These are phyloP conservation scores for Capsella bursapastoris DNA, from an alignment of 345 rosid genomes.

Conservation along the genomic window DNA sequence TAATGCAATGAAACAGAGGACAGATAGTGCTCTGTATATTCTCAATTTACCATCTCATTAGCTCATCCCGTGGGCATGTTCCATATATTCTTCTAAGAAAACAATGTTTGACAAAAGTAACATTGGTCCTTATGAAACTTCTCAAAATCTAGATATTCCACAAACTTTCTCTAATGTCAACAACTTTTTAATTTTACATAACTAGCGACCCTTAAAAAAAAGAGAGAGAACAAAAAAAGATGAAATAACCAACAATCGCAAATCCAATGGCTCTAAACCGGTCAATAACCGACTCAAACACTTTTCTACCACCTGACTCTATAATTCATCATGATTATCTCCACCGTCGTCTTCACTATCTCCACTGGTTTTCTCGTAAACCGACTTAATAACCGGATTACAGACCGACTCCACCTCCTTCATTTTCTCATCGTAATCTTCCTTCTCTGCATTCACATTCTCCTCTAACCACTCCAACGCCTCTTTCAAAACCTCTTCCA, in stretches of 20 bases:
- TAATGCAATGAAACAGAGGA: constrained; percentile 1
- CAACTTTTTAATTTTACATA: not conserved
- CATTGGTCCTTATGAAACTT: not conserved
- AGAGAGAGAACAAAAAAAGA: not conserved
- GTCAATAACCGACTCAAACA: constrained; percentile 13
- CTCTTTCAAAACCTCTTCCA: constrained; percentile 51
- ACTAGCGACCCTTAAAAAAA: not conserved
- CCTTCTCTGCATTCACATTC: constrained; percentile 57
- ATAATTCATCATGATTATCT: constrained; percentile 56
- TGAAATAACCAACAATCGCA: not conserved
- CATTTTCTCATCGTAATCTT: constrained; percentile 61
- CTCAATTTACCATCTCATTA: not conserved
- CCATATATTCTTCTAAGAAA: not conserved
- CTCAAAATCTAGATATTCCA: too few relatives aligned
- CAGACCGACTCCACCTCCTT: constrained; percentile 63
- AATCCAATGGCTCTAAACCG: constrained; percentile 1
- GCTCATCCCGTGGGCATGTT: not conserved
- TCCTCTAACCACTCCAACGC: constrained; percentile 65
- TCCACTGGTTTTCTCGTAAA: constrained; percentile 50
- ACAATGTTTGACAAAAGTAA: not conserved
- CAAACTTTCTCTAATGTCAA: not conserved
- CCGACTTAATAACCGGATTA: constrained; percentile 55
- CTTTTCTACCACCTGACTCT: constrained; percentile 13
- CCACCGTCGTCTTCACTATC: constrained; percentile 43
- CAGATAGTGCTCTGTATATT: not conserved